Evolutionary conservation across 495 filamentous ascomycete species (phyloP).

Genomic region (Hypoxylon cercidicola): DNA sequence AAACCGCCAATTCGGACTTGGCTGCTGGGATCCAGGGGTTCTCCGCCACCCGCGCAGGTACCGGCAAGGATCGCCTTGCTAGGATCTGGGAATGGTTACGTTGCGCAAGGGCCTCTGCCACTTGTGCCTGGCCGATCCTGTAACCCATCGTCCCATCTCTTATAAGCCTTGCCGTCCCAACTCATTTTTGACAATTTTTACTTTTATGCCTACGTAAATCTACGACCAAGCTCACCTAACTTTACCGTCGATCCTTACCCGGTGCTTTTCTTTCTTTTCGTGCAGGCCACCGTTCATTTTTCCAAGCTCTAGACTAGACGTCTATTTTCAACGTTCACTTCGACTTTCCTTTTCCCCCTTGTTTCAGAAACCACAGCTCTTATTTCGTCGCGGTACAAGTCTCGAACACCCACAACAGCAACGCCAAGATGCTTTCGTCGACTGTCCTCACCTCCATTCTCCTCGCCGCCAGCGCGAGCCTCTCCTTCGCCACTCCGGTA

Average conservation of each 20-base stretch:
- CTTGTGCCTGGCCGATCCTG: conserved; percentile 16
- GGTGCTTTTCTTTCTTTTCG: conserved; percentile 24
- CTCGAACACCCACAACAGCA: conserved; percentile 1
- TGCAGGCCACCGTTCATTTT: conserved; percentile 40
- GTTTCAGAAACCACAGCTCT: not conserved
- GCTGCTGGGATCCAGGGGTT: conserved; percentile 29
- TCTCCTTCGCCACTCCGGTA: conserved; percentile 32
- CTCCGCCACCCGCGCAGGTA: conserved; percentile 8
- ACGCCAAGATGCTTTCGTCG: conserved; percentile 32
- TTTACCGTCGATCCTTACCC: conserved; percentile 12
- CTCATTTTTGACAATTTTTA: conserved; percentile 8
- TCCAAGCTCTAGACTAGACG: conserved; percentile 38
- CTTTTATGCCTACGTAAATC: conserved; percentile 9
- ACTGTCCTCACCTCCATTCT: conserved; percentile 37
- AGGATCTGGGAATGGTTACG: conserved; percentile 18
- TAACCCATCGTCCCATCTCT: conserved; percentile 25
- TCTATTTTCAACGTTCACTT: conserved; percentile 26
- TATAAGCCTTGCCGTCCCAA: conserved; percentile 14
- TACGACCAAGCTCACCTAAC: conserved; percentile 1
- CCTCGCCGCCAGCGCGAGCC: conserved; percentile 27
- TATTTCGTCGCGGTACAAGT: conserved; percentile 4
- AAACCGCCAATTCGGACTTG: conserved; percentile 11
- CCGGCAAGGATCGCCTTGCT: conserved; percentile 17
- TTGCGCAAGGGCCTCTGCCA: conserved; percentile 8
- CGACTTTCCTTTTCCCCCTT: not conserved